A percentile compares a stretch with the other conserved stretches of the same genome.
Evolutionary conservation across 2,329 filamentous ascomycete species (phyloP).

Genomic region (Gaeumannomyces sp.): DNA sequence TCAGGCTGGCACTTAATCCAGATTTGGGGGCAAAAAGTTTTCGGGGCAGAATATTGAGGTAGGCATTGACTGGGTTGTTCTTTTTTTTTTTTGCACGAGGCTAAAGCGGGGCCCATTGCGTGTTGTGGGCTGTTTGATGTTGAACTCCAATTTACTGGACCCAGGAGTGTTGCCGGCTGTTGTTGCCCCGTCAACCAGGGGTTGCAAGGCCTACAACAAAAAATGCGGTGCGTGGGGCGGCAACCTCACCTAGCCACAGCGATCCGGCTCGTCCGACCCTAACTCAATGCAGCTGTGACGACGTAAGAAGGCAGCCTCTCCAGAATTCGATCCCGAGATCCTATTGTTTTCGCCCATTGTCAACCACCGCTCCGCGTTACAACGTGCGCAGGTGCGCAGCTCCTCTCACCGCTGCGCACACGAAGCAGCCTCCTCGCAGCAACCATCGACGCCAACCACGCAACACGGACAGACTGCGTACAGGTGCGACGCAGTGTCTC

Average conservation of each 20-base stretch:
- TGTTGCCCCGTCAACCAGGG: background rate
- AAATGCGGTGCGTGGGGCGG: background rate
- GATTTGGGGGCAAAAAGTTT: no score
- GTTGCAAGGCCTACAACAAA: background rate
- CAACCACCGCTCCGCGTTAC: background rate
- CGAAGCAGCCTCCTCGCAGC: background rate
- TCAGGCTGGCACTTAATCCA: no score
- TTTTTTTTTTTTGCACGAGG: background rate
- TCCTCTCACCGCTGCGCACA: background rate
- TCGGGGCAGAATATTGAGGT: no score
- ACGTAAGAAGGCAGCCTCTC: background rate
- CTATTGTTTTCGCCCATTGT: background rate
- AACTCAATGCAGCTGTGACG: background rate
- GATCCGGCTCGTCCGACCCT: background rate
- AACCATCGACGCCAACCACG: background rate
- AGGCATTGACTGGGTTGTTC: no score
- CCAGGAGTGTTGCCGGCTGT: background rate
- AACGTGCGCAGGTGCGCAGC: background rate
- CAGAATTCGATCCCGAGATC: background rate
- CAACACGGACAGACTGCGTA: background rate
- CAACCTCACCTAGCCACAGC: background rate
- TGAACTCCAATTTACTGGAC: background rate
- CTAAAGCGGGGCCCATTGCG: background rate
- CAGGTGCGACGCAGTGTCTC: background rate
- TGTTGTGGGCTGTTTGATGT: background rate